phyloP scores from a whole-genome alignment of 441 rosid species.

The Pelargonium cotyledonis region DNA sequence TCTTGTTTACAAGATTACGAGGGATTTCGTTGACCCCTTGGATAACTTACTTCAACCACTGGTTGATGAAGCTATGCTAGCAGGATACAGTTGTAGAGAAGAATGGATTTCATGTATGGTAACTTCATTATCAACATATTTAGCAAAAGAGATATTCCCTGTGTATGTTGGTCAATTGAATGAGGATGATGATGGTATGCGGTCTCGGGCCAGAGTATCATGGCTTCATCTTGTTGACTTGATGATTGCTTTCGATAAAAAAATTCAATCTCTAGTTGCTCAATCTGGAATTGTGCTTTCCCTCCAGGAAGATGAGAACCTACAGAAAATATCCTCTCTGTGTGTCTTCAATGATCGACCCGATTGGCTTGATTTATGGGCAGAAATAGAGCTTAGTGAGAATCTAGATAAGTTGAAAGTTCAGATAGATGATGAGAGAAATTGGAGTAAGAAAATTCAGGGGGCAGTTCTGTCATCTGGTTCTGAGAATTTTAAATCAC shows the following conservation, averaged over 20 bases:
- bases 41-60: slow-evolving; percentile 91
- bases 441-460: slow-evolving; percentile 65
- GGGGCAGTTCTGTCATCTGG: slow-evolving; percentile 44
- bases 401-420: slow-evolving; percentile 49
- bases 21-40: slow-evolving; percentile 83
- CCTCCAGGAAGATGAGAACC: slow-evolving; percentile 59
- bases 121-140: slow-evolving; percentile 52
- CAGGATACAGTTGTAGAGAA: slow-evolving; percentile 88
- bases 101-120: slow-evolving; percentile 93
- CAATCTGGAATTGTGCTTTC: slow-evolving; percentile 68
- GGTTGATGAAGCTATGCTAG: slow-evolving; percentile 77
- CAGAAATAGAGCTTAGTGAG: slow-evolving; percentile 69
- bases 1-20: slow-evolving; percentile 69
- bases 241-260: slow-evolving; percentile 79
- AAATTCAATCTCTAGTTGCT: slow-evolving; percentile 56
- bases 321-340: slow-evolving; percentile 62
- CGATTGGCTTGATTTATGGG: slow-evolving; percentile 91
- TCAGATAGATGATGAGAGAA: slow-evolving; percentile 50
- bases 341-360: slow-evolving; percentile 81
- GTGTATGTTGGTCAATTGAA: slow-evolving; percentile 48
- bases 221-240: slow-evolving; percentile 87
- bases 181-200: slow-evolving; percentile 36
- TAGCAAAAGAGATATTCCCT: slow-evolving; percentile 75
- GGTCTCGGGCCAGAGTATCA: slow-evolving; percentile 52
- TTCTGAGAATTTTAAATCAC: slow-evolving; percentile 59